Percentiles rank a stretch among this genome's conserved stretches.
phyloP scores from a whole-genome alignment of 805 yeast genomes.

The Zygoascus tannicola region DNA sequence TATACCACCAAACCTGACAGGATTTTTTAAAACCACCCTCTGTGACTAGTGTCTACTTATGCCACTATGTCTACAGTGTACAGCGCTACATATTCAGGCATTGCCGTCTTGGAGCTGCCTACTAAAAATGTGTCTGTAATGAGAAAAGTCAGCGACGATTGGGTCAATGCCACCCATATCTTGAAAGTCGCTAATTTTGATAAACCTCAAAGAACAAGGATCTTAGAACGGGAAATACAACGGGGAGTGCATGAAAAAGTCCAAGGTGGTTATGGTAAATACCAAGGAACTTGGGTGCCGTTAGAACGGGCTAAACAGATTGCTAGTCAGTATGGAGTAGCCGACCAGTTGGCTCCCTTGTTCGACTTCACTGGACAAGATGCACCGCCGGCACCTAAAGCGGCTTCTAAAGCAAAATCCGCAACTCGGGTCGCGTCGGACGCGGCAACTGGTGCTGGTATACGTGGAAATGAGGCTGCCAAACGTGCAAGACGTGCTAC shows the following conservation, averaged over 20 bases:
- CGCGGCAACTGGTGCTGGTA: constrained; percentile 5
- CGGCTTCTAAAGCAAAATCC: constrained; percentile 27
- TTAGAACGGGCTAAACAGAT: constrained; percentile 60
- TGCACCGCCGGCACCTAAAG: constrained; percentile 54
- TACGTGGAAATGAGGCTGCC: constrained; percentile 20
- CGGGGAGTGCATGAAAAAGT: constrained; percentile 82
- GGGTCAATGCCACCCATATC: constrained; percentile 97
- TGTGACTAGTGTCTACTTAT: no score
- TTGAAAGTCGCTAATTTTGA: constrained; percentile 90
- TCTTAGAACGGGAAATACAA: constrained; percentile 89
- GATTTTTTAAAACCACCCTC: no score
- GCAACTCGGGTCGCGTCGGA: constrained; percentile 12
- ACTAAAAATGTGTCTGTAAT: constrained; percentile 68
- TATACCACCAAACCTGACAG: no score
- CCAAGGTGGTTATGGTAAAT: constrained; percentile 95
- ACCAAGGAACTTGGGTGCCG: constrained; percentile 97
- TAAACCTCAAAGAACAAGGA: constrained; percentile 86
- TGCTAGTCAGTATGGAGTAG: constrained; percentile 57
- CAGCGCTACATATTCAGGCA: constrained; percentile 36
- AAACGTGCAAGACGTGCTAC: background rate
- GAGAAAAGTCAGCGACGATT: constrained; percentile 84
- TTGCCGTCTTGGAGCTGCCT: constrained; percentile 41
- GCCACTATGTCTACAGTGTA: constrained; percentile 14
- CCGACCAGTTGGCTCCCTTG: constrained; percentile 51
- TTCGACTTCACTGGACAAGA: constrained; percentile 54